phyloP scores from a whole-genome alignment of 306 rosid genomes.

The Vigna unguiculata region DNA sequence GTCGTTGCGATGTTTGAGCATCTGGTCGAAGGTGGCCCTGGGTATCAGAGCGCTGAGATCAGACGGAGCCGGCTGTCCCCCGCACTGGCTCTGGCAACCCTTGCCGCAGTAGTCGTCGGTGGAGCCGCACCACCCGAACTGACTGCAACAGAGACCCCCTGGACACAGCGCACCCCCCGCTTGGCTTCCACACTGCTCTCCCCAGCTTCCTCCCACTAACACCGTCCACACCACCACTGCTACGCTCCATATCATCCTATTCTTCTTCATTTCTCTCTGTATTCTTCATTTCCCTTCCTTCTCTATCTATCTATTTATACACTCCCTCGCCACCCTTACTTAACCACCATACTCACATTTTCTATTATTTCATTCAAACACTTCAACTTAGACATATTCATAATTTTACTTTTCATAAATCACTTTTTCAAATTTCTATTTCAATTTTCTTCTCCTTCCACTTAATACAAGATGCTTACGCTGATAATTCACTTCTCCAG shows the following conservation, averaged over 20 bases:
- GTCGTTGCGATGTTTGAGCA: conserved; percentile 61
- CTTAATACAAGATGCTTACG: no score
- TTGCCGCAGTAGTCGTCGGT: conserved; percentile 28
- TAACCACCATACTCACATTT: no score
- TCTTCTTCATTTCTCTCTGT: neutral
- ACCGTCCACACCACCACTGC: neutral
- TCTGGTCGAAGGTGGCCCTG: conserved; percentile 45
- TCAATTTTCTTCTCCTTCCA: no score
- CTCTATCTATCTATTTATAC: neutral
- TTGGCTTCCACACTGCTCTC: conserved; percentile 52
- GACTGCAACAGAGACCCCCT: conserved; percentile 61
- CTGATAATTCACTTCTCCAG: no score
- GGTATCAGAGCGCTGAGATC: conserved; percentile 46
- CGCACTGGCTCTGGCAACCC: conserved; percentile 63
- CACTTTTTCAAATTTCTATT: no score
- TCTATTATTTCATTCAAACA: no score
- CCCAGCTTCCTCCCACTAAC: neutral
- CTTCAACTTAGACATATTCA: no score
- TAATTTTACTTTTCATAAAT: no score
- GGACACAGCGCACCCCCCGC: conserved; percentile 60
- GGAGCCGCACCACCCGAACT: conserved; percentile 63
- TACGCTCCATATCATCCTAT: neutral
- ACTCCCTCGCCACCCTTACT: no score
- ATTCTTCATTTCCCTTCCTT: neutral
- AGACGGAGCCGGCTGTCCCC: neutral